These are phyloP conservation scores for Gamsiella multidivaricata DNA, from an alignment of 192 early-diverging fungal species.

Conservation along the genomic window DNA sequence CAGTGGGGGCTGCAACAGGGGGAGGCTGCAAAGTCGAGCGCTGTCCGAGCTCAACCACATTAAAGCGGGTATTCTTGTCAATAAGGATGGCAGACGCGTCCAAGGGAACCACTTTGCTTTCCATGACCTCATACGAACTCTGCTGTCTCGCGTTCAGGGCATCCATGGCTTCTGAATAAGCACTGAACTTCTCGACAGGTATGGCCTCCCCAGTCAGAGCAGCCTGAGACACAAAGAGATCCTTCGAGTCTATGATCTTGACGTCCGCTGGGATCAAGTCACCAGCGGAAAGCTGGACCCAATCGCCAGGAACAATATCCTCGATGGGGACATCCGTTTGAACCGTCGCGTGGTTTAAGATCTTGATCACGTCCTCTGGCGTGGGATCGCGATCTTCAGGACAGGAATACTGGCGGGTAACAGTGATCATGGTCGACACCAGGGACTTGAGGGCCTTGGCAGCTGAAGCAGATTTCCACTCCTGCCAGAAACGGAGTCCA, in stretches of 20 bases:
- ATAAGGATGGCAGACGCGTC: conserved; percentile 15
- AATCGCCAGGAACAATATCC: conserved; percentile 61
- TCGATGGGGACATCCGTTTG: conserved; percentile 51
- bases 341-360: conserved; percentile 26
- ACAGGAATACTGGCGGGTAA: conserved; percentile 51
- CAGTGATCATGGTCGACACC: conserved; percentile 45
- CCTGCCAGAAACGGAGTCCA: conserved; percentile 56
- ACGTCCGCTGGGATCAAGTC: conserved; percentile 58
- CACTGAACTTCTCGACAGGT: conserved; percentile 58
- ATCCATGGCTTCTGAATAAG: conserved; percentile 20
- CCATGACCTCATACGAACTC: conserved; percentile 26
- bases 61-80: conserved; percentile 2
- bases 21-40: background rate
- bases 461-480: conserved; percentile 50
- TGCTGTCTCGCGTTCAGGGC: background rate
- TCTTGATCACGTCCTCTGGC: conserved; percentile 33
- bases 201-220: conserved; percentile 61
- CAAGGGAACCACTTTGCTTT: background rate
- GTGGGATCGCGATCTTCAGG: conserved; percentile 46
- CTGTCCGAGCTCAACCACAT: background rate
- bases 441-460: conserved; percentile 44
- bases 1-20: background rate
- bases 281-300: conserved; percentile 57
- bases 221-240: conserved; percentile 62
- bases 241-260: conserved; percentile 54